Percentiles rank a stretch among this genome's conserved stretches.
phyloP scores from a whole-genome alignment of 768 basidiomycete species.

The Agaricus blazei region DNA sequence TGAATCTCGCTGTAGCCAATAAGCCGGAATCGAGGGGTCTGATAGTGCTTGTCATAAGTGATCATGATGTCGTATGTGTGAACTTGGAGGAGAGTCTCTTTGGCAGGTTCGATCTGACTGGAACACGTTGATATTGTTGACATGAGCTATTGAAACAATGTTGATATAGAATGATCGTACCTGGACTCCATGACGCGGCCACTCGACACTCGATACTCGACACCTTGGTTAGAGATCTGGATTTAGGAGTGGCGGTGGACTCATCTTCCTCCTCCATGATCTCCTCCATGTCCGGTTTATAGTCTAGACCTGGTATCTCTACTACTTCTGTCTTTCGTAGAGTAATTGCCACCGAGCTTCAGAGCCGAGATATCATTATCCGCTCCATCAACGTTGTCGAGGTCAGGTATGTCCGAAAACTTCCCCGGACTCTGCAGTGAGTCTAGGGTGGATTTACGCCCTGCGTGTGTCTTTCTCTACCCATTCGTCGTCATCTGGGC shows the following conservation, averaged over 20 bases:
- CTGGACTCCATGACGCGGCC: constrained; percentile 36
- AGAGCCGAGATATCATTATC: constrained; percentile 39
- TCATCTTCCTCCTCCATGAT: constrained; percentile 85
- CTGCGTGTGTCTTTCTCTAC: constrained; percentile 97
- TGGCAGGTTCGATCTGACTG: constrained; percentile 57
- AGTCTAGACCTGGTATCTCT: constrained; percentile 97
- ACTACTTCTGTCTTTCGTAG: constrained; percentile 68
- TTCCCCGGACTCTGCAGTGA: constrained; percentile 62
- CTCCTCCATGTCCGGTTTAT: constrained; percentile 48
- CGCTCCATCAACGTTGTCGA: constrained; percentile 37
- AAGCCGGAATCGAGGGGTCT: constrained; percentile 96
- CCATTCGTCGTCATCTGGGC: constrained; percentile 82
- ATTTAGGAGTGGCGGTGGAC: constrained; percentile 65
- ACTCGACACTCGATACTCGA: too few species aligned
- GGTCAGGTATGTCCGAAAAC: constrained; percentile 79
- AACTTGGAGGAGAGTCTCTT: constrained; percentile 86
- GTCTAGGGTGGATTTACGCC: constrained; percentile 51
- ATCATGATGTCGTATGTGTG: constrained; percentile 99
- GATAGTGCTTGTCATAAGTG: constrained; percentile 99
- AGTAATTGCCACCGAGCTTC: constrained; percentile 32
- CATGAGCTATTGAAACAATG: neutral
- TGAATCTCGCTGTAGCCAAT: constrained; percentile 97
- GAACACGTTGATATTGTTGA: neutral
- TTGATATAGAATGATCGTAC: constrained; percentile 27
- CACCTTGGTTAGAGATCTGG: constrained; percentile 21